Percentiles rank a stretch among this genome's conserved stretches.
These are phyloP conservation scores for Globisporangium recalcitrans DNA, from an alignment of 352 stramenopile species.

Conservation along the genomic window DNA sequence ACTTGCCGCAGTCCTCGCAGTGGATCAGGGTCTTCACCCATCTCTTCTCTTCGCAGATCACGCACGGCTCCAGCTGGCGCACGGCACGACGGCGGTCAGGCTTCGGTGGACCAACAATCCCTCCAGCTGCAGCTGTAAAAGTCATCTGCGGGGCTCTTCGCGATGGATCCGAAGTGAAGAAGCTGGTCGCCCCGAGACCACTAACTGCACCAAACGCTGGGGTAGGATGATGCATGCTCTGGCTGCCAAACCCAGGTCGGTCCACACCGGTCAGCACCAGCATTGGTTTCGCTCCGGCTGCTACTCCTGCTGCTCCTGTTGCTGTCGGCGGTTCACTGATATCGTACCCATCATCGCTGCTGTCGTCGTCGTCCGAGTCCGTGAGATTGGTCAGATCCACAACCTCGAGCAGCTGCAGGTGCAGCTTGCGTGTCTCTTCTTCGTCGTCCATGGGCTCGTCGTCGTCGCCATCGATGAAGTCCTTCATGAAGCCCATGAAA, in stretches of 20 bases:
- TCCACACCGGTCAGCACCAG: background rate
- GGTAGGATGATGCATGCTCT: background rate
- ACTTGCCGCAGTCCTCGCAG: slow-evolving; percentile 49
- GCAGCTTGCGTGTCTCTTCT: slow-evolving; percentile 29
- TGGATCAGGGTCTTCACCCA: slow-evolving; percentile 31
- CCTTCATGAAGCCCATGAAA: slow-evolving; percentile 46
- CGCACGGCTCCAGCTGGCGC: slow-evolving; percentile 42
- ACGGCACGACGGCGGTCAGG: slow-evolving; percentile 18
- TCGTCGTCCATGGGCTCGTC: slow-evolving; percentile 31
- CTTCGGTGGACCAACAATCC: slow-evolving; percentile 8
- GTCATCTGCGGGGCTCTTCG: background rate
- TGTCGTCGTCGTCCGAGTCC: slow-evolving; percentile 45
- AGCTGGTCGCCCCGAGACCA: background rate
- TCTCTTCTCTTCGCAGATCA: slow-evolving; percentile 49
- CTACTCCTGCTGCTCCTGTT: background rate
- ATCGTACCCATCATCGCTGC: slow-evolving; percentile 26
- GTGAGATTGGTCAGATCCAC: slow-evolving; percentile 61
- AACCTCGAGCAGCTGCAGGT: slow-evolving; percentile 42
- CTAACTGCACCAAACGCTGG: background rate
- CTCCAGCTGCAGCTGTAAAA: slow-evolving; percentile 13
- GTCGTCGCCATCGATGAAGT: slow-evolving; percentile 33
- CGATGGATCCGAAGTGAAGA: background rate
- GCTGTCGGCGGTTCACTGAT: slow-evolving; percentile 2
- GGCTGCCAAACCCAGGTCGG: background rate
- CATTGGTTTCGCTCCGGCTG: background rate